Base-by-base conservation (phyloP, 345 rosid genomes). In the Lepidium didymum region DNA sequence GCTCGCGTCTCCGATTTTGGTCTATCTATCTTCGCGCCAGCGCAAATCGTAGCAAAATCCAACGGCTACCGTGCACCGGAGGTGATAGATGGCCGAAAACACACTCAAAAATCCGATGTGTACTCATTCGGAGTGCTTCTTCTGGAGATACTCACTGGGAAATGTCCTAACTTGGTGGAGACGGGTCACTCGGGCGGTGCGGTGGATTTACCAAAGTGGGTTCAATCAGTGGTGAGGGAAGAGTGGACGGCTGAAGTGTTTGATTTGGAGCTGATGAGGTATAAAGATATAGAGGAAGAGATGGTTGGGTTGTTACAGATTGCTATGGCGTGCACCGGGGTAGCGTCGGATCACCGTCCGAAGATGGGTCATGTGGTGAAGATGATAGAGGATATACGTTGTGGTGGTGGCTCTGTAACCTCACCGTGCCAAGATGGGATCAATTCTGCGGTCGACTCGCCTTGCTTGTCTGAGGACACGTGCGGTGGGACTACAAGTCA, bases 231-330 rank as follows among this genome's bases (percentile, higher is more conserved):
- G 57, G 96, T 89, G 71, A 85, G 90, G 37, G 96, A 89, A 68
- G 92, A 86, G 60, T 89, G 96, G 96, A 89, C 96, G 18, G 96
- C 96, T 4, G 92, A 89, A 76, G 92, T 89, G 43, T 89, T 89
- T 18, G 96, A 89, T 78, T 43, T 86, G 72, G 96, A 89, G 88
- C 67, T 89, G 68, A 86, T 89, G 92, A 83, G 92, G 85, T 89
- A 86, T 51, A 86, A 86, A 73, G 88, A 86, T 56, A 86, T 86
- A 13, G 96, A 89, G 74, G 96, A 85, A 76, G 92, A 89, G 75
- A 89, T 89, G 96, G 96, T 86, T 33, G 92, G 87, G 15, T 31
- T 85, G 71, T 15, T 89, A 58, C 90, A 89, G 75, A 79, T 89
- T 12, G 96, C 96, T 0, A 79, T 88, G 88, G 81, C 84, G 0